Conservation (phyloP, 192 early-diverging fungal genomes). For the Coemansia sp. region DNA sequence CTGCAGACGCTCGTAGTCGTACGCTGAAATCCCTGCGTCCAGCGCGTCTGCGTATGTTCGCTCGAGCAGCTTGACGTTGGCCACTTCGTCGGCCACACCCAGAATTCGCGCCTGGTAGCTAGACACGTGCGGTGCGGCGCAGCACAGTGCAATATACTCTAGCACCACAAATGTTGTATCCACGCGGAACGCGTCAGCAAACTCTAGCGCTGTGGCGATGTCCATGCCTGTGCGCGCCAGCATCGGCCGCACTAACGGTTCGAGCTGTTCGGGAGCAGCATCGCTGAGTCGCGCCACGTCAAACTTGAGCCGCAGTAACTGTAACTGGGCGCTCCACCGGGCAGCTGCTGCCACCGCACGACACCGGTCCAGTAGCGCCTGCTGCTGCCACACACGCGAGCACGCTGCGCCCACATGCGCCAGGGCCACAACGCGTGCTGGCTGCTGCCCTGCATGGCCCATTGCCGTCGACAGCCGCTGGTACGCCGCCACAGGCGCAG, state of each 20-base stretch:
- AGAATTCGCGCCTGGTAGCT: slow-evolving; percentile 56
- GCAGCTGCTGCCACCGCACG: slow-evolving; percentile 60
- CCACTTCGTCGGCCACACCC: slow-evolving; percentile 50
- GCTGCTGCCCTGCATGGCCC: slow-evolving; percentile 39
- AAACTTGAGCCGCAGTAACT: slow-evolving; percentile 61
- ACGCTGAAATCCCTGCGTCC: slow-evolving; percentile 54
- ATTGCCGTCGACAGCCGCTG: slow-evolving; percentile 41
- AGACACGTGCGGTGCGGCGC: slow-evolving; percentile 26
- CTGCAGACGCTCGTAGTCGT: slow-evolving; percentile 66
- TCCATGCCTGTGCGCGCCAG: slow-evolving; percentile 63
- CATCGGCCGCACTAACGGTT: slow-evolving; percentile 58
- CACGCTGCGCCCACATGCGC: slow-evolving; percentile 60
- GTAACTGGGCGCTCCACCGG: slow-evolving; percentile 66
- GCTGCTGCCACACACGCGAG: slow-evolving; percentile 66
- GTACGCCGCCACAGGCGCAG: slow-evolving; percentile 24
- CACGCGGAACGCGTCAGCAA: slow-evolving; percentile 60
- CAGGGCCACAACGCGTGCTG: slow-evolving; percentile 42
- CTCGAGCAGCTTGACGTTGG: slow-evolving; percentile 60
- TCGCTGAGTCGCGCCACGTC: slow-evolving; percentile 56
- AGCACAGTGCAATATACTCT: slow-evolving; percentile 51
- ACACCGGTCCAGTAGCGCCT: slow-evolving; percentile 61
- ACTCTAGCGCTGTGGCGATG: slow-evolving; percentile 62
- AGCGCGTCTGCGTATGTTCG: slow-evolving; percentile 50
- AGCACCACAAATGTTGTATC: slow-evolving; percentile 43
- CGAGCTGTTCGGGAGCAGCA: slow-evolving; percentile 54